Evolutionary conservation across 2,329 filamentous ascomycete species (phyloP).

Genomic region (Penicillium thymicola): DNA sequence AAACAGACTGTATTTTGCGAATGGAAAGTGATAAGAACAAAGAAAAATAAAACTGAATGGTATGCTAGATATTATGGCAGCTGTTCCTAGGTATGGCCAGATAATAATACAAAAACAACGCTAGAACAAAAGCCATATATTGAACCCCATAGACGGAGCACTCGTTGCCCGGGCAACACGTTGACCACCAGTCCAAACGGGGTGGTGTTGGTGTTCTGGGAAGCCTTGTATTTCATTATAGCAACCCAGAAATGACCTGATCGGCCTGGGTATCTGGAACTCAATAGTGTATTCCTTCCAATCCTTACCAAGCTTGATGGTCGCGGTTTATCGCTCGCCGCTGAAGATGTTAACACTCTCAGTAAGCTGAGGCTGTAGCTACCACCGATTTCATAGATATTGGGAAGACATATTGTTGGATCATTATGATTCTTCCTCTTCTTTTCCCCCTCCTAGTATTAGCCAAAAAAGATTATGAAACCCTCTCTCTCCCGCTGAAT

Average conservation of each 20-base stretch:
- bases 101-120: not conserved
- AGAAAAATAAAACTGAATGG: not conserved
- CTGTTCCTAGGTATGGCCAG: not conserved
- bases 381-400: conserved; percentile 45
- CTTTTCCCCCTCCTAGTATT: no score
- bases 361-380: conserved; percentile 40
- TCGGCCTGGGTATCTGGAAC: conserved; percentile 43
- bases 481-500: no score
- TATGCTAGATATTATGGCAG: not conserved
- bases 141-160: not conserved
- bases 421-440: no score
- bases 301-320: conserved; percentile 43
- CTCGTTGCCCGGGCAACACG: not conserved
- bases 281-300: conserved; percentile 45
- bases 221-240: conserved; percentile 42
- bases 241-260: conserved; percentile 54
- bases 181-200: conserved; percentile 14
- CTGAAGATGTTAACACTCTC: conserved; percentile 34
- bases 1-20: not conserved
- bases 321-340: conserved; percentile 41
- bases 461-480: no score
- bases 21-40: not conserved
- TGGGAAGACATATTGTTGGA: no score
- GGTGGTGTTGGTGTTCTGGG: conserved; percentile 1
- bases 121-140: not conserved